Base-by-base conservation (phyloP, 2,329 filamentous ascomycete species). In the Incumbomyces delicatus region DNA sequence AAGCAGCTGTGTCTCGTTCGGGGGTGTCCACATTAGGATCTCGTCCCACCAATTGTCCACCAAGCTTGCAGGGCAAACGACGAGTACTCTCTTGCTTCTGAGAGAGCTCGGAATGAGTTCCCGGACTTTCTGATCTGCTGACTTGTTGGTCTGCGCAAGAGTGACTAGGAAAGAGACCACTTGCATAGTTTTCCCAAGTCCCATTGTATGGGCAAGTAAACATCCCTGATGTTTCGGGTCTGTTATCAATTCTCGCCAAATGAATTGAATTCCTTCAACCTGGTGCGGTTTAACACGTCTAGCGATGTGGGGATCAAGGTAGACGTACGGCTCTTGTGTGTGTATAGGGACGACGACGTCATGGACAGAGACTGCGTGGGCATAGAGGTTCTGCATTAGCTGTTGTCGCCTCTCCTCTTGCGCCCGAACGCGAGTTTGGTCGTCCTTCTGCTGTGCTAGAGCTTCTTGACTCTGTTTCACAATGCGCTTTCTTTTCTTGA, bases 161-260 rank as follows among this genome's bases (percentile, higher is more conserved):
- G 85, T 81, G 13, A 85, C 75, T 5, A 95, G 74, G n/a, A 95
- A 68, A 1, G 87, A 85, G 49, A 95, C 87, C 5, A 87, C 78
- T 66, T 95, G 88, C 81, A 94, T 87, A 0, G 88, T 94, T 67
- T 95, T 95, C 13, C 88, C 88, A 2, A 95, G 67, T 1, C 89
- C 89, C 88, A 95, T 95, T 0, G 85, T 87, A 61, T 95, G 88
- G 5, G 88, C 85, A 16, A 95, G 71, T 11, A 94, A 72, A 59
- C 86, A 94, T 2, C 88, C 88, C 62, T 88, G 81, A 14, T 74
- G 72, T 4, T 70, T 67, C 3, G 72, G 67, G 46, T 80, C 75
- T 29, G 75, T 72, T 5, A 90, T 77, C 37, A 95, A 69, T 53
- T 90, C 83, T 54, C 87, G 81, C 87, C 89, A 95, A 71, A 95